Evolutionary conservation across 805 yeast species (phyloP).

Genomic region (Torulaspora franciscae): DNA sequence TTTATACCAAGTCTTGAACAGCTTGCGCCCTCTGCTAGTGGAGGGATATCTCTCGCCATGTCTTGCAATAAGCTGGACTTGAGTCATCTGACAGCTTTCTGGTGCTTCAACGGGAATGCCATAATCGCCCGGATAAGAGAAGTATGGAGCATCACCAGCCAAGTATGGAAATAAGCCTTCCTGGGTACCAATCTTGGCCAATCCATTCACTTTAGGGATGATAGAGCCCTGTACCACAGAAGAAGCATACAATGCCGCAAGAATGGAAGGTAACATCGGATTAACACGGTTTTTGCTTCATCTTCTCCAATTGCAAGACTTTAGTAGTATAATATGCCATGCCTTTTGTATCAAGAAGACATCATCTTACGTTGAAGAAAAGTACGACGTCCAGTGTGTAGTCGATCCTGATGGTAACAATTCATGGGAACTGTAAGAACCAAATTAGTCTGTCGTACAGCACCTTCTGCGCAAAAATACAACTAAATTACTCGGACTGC

Average conservation of each 20-base stretch:
- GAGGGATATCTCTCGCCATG: constrained; percentile 80
- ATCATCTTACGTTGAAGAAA: too few species aligned
- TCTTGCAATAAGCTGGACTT: constrained; percentile 66
- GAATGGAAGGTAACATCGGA: constrained; percentile 61
- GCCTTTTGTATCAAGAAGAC: background rate
- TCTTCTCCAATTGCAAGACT: background rate
- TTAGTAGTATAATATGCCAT: background rate
- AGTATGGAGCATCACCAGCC: constrained; percentile 57
- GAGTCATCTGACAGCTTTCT: constrained; percentile 48
- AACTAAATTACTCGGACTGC: too few species aligned
- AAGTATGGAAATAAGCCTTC: constrained; percentile 43
- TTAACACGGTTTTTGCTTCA: background rate
- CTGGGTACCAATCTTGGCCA: constrained; percentile 20
- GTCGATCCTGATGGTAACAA: too few species aligned
- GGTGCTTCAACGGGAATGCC: constrained; percentile 50
- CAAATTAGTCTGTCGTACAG: too few species aligned
- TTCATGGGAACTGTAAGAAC: too few species aligned
- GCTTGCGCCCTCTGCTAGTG: constrained; percentile 36
- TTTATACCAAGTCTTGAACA: constrained; percentile 30
- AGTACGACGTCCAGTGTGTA: too few species aligned
- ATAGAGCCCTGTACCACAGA: constrained; percentile 33
- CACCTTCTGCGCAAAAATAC: too few species aligned
- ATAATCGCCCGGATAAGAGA: constrained; percentile 44
- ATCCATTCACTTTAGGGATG: constrained; percentile 9
- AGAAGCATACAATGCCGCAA: constrained; percentile 49